These are phyloP conservation scores for Fagus crenata DNA, from an alignment of 306 rosid species.

Conservation along the genomic window DNA sequence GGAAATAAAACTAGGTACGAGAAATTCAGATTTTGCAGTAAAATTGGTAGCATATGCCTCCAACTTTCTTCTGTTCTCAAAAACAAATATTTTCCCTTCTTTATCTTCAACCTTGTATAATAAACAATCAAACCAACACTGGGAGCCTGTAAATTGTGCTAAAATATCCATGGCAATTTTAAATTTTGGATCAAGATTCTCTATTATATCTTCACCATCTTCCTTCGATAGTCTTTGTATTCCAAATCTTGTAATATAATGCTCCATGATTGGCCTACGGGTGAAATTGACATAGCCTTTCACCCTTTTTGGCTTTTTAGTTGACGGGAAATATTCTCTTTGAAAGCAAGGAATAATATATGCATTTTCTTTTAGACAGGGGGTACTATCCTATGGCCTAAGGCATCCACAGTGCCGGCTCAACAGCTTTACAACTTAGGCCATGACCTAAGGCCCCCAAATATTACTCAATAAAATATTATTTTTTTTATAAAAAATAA, in stretches of 20 bases:
- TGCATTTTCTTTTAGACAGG: background rate
- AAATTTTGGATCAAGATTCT: background rate
- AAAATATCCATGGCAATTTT: background rate
- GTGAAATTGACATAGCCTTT: background rate
- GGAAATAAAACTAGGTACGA: too few relatives aligned
- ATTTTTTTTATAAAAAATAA: too few relatives aligned
- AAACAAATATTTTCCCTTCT: too few relatives aligned
- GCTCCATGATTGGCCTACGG: background rate
- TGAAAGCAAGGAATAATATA: too few relatives aligned
- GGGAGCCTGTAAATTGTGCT: background rate
- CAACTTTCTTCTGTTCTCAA: too few relatives aligned
- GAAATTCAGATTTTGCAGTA: too few relatives aligned
- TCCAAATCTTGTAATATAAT: background rate
- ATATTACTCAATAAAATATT: too few relatives aligned
- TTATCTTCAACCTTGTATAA: too few relatives aligned
- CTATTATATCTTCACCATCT: background rate
- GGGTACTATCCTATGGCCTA: background rate
- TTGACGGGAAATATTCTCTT: constrained; percentile 11
- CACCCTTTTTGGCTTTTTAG: background rate
- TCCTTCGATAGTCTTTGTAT: background rate
- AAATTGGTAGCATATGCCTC: too few relatives aligned
- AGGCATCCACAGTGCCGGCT: background rate
- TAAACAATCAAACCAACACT: too few relatives aligned
- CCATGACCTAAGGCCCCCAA: too few relatives aligned
- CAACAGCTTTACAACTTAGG: too few relatives aligned